These are phyloP conservation scores for Phaeosphaeriaceae sp. DNA, from an alignment of 2,329 filamentous ascomycete genomes.

Conservation along the genomic window DNA sequence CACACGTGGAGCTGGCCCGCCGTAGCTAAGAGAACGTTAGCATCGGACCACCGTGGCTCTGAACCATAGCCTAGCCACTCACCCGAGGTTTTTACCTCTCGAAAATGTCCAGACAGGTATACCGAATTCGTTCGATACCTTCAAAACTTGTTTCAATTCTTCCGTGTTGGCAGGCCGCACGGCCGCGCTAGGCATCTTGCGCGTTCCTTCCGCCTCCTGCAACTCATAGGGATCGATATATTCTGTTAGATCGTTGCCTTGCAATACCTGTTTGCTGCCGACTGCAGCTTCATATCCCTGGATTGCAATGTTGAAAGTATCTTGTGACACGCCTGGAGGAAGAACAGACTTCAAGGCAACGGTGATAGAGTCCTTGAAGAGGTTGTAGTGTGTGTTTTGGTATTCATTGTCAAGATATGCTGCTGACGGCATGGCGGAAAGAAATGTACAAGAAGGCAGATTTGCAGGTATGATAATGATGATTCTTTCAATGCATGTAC, in stretches of 20 bases:
- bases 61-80: conserved; percentile 4
- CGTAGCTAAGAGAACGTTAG: conserved; percentile 25
- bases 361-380: conserved; percentile 52
- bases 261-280: conserved; percentile 50
- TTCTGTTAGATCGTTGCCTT: conserved; percentile 49
- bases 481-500: not conserved
- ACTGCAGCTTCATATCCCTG: conserved; percentile 43
- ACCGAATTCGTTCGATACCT: conserved; percentile 30
- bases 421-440: conserved; percentile 15
- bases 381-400: conserved; percentile 51
- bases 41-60: not conserved
- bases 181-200: conserved; percentile 54
- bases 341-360: conserved; percentile 47
- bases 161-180: conserved; percentile 45
- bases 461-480: not conserved
- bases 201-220: conserved; percentile 47
- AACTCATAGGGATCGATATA: conserved; percentile 59
- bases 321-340: conserved; percentile 49
- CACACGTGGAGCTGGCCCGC: conserved; percentile 42
- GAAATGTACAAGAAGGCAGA: too few relatives aligned
- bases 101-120: conserved; percentile 44
- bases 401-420: conserved; percentile 51
- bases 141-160: conserved; percentile 30
- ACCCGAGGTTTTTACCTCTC: conserved; percentile 47
- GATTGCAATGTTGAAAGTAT: conserved; percentile 50